Base-by-base conservation (phyloP, 2,329 filamentous ascomycete species). In the Pseudogymnoascus sp. region DNA sequence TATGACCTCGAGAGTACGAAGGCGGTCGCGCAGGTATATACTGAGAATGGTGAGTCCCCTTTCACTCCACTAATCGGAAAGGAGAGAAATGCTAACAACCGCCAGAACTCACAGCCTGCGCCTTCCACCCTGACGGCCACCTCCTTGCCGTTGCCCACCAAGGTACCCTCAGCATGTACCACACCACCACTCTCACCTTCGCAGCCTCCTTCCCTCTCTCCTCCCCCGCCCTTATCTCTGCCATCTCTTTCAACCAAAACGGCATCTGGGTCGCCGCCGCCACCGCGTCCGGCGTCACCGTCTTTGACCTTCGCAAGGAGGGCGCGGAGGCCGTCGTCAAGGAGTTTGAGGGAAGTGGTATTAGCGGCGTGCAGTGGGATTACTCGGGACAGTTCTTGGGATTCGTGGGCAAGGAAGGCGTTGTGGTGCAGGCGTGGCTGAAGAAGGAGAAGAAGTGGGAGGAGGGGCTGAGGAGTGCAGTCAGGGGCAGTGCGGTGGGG, bases 121-220 rank as follows among this genome's bases (percentile, higher is more conserved):
- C 88, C 36, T 97, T 99, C 82, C 95, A 99, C 74, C 95, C 96
- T 5, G 95, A 99, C 72, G 95, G 95, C n/a, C 91, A 97, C 73
- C 82, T 99, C 5, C 86, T 97, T 69, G 93, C 91, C 40, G 89
- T 88, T 2, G 95, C 93, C 66, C 90, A 89, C n/a, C 82, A 88
- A 59, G 91, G 91, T 49, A 86, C 91, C 64, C 89, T 99, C 74
- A 91, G 93, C 74, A 84, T 99, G 62, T 97, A 90, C 77, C 90
- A 96, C 76, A 88, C 92, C 68, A 93, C 89, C 75, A 89, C 85
- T 0, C 88, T 92, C 38, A 84, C 88, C 65, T 83, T 86, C 68
- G 90, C 91, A 28, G 91, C 91, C 28, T 86, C 84, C 63, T 96
- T 96, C 75, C 79, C 77, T 18, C 77, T 88, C 1, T 84, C 83